phyloP scores from a whole-genome alignment of 331 rosid genomes.

The Quercus lobata region DNA sequence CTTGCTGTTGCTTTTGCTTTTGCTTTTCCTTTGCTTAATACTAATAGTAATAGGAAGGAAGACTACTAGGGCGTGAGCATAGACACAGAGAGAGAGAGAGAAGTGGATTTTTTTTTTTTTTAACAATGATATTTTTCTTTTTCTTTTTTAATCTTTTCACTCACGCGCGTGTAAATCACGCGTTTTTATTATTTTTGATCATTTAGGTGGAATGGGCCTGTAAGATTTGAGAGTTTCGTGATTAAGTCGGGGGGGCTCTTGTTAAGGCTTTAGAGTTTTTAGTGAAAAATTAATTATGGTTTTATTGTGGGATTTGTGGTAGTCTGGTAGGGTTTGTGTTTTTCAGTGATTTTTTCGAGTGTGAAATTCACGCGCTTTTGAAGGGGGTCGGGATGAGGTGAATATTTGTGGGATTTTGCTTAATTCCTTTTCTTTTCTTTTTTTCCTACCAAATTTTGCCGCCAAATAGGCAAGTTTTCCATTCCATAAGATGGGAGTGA shows the following conservation, averaged over 20 bases:
- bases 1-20: neutral
- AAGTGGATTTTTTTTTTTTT: neutral
- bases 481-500: slow-evolving; percentile 13
- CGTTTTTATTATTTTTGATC: neutral
- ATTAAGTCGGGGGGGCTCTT: no score
- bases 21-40: slow-evolving; percentile 1
- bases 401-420: neutral
- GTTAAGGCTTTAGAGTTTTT: no score
- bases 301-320: no score
- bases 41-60: neutral
- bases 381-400: neutral
- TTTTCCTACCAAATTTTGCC: slow-evolving; percentile 47
- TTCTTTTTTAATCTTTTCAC: no score
- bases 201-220: neutral
- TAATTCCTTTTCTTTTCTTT: neutral
- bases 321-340: no score
- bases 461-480: slow-evolving; percentile 52
- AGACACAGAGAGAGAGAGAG: slow-evolving; percentile 3
- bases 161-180: slow-evolving; percentile 21
- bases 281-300: no score
- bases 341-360: neutral
- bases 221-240: neutral
- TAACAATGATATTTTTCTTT: slow-evolving; percentile 11
- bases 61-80: slow-evolving; percentile 46
- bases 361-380: slow-evolving; percentile 25